phyloP scores from a whole-genome alignment of 2,329 filamentous ascomycete species.

The Ploettnerulaceae sp. region DNA sequence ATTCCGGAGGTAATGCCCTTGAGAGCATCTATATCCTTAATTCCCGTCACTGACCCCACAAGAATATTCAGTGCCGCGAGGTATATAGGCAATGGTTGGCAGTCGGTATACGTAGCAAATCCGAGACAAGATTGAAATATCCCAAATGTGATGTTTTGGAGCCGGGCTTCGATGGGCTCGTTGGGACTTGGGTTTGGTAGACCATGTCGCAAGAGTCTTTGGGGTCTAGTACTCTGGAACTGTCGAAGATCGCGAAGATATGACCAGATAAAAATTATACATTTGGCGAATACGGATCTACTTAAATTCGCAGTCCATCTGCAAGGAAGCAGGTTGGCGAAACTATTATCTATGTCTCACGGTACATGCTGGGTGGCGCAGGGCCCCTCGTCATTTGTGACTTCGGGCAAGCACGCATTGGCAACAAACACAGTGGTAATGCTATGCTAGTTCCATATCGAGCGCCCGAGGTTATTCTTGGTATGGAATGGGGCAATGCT shows the following conservation, averaged over 20 bases:
- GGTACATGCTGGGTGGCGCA: constrained; percentile 15
- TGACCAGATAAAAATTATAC: not conserved
- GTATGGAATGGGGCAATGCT: constrained; percentile 32
- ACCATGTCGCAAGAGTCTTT: not conserved
- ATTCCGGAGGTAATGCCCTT: not conserved
- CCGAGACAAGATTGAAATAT: constrained; percentile 1
- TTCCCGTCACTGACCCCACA: not conserved
- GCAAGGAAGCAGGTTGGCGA: constrained; percentile 17
- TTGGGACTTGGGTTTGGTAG: not conserved
- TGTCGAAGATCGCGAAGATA: not conserved
- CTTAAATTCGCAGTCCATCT: constrained; percentile 13
- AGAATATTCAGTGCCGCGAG: constrained; percentile 1
- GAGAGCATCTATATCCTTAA: constrained; percentile 2
- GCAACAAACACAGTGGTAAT: constrained; percentile 8
- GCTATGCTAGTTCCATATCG: constrained; percentile 26
- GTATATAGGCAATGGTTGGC: not conserved
- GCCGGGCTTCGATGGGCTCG: not conserved
- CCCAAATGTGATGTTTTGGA: constrained; percentile 1
- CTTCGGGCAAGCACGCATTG: constrained; percentile 16
- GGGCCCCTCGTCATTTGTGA: constrained; percentile 16
- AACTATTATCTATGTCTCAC: constrained; percentile 13
- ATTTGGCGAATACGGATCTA: not conserved
- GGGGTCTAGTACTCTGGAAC: constrained; percentile 1
- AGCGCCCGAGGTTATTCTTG: constrained; percentile 36
- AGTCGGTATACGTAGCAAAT: constrained; percentile 3